These are phyloP conservation scores for Candida dendrica DNA, from an alignment of 805 yeast species.

Conservation along the genomic window DNA sequence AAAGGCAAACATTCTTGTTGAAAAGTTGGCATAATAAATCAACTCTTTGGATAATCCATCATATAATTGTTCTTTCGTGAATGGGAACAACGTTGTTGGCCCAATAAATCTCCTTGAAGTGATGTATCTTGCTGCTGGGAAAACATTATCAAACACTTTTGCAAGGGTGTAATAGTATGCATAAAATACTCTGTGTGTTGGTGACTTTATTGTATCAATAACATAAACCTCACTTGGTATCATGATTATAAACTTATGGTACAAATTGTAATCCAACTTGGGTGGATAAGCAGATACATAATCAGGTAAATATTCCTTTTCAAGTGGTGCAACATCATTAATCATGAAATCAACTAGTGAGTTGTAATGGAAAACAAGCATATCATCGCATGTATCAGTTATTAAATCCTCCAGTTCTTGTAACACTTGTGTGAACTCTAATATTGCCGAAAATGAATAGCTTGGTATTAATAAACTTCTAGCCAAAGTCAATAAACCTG, in stretches of 20 bases:
- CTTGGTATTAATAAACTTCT: constrained; percentile 13
- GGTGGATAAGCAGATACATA: constrained; percentile 9
- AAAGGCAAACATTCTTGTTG: constrained; percentile 11
- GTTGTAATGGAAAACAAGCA: constrained; percentile 3
- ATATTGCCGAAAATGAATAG: constrained; percentile 10
- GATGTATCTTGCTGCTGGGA: constrained; percentile 17
- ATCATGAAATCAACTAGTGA: constrained; percentile 7
- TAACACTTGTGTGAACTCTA: constrained; percentile 11
- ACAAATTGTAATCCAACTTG: constrained; percentile 6
- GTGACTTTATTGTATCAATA: constrained; percentile 3
- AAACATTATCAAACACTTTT: constrained; percentile 15
- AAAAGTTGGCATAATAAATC: constrained; percentile 9
- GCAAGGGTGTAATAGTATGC: constrained; percentile 7
- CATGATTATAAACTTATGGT: constrained; percentile 9
- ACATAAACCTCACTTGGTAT: constrained; percentile 14
- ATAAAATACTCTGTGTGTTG: constrained; percentile 13
- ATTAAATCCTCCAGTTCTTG: constrained; percentile 7
- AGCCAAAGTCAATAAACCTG: constrained; percentile 1
- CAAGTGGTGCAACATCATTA: neutral
- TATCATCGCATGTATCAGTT: constrained; percentile 4
- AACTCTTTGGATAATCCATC: constrained; percentile 6
- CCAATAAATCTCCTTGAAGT: constrained; percentile 18
- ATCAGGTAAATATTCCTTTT: neutral
- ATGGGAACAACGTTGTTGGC: constrained; percentile 16
- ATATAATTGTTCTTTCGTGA: constrained; percentile 4